Evolutionary conservation across 441 rosid species (phyloP).

Genomic region (Geranium incanum): DNA sequence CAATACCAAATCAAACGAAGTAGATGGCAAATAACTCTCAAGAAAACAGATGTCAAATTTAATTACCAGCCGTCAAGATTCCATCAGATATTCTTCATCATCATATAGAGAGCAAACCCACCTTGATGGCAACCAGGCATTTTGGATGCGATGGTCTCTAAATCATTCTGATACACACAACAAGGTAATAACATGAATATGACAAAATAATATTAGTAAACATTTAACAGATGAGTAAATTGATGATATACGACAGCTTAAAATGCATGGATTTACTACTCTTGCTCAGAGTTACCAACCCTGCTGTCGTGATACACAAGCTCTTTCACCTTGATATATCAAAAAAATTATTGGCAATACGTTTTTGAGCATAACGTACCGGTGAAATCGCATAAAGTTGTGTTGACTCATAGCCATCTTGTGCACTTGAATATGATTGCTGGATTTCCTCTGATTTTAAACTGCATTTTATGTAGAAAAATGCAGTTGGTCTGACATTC

Average conservation of each 20-base stretch:
- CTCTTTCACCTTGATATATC: neutral
- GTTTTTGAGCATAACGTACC: slow-evolving; percentile 35
- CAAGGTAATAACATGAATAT: neutral
- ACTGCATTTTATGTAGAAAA: slow-evolving; percentile 67
- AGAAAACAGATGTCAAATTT: neutral
- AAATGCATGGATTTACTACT: neutral
- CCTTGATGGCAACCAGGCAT: slow-evolving; percentile 98
- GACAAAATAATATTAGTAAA: neutral
- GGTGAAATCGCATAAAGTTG: slow-evolving; percentile 59
- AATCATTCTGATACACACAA: slow-evolving; percentile 40
- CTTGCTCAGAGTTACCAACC: neutral
- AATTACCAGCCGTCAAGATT: slow-evolving; percentile 17
- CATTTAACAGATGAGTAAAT: neutral
- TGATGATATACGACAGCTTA: neutral
- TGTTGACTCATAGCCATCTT: slow-evolving; percentile 85
- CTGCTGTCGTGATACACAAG: neutral
- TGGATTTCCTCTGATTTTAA: slow-evolving; percentile 64
- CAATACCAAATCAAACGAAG: neutral
- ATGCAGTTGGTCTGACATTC: slow-evolving; percentile 77
- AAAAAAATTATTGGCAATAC: neutral
- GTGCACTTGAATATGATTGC: slow-evolving; percentile 54
- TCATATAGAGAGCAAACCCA: slow-evolving; percentile 68
- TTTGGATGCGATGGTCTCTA: slow-evolving; percentile 53
- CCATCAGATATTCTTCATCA: slow-evolving; percentile 33
- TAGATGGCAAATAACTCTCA: neutral